phyloP scores from a whole-genome alignment of 2,329 filamentous ascomycete genomes.

The Proliferodiscus dingleyae region DNA sequence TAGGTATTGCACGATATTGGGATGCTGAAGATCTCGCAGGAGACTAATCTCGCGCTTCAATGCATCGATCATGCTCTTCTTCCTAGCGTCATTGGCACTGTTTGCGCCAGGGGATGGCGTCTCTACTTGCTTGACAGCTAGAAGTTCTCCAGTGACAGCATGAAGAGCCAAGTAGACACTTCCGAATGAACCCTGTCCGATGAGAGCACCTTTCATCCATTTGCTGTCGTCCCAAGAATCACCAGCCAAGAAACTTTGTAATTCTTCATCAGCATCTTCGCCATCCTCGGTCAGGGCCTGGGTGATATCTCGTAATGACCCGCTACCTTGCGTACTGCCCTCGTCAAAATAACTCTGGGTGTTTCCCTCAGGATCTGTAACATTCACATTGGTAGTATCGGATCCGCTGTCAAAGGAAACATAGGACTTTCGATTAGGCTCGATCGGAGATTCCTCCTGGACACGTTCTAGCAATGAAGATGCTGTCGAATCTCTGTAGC shows the following conservation, averaged over 20 bases:
- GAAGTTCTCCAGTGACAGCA: slow-evolving; percentile 91
- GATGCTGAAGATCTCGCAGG: slow-evolving; percentile 86
- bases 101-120: slow-evolving; percentile 73
- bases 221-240: slow-evolving; percentile 96
- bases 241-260: slow-evolving; percentile 83
- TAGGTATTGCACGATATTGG: slow-evolving; percentile 97
- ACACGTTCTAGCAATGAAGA: slow-evolving; percentile 86
- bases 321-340: slow-evolving; percentile 64
- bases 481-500: slow-evolving; percentile 81
- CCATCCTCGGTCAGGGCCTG: slow-evolving; percentile 85
- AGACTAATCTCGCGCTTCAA: slow-evolving; percentile 95
- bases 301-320: slow-evolving; percentile 77
- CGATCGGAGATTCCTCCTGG: slow-evolving; percentile 79
- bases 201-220: slow-evolving; percentile 98
- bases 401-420: slow-evolving; percentile 75
- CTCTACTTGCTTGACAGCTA: slow-evolving; percentile 98
- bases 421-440: slow-evolving; percentile 91
- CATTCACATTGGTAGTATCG: slow-evolving; percentile 63
- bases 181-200: slow-evolving; percentile 94
- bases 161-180: slow-evolving; percentile 93
- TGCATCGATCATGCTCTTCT: slow-evolving; percentile 97
- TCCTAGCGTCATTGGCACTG: slow-evolving; percentile 79
- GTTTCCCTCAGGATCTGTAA: slow-evolving; percentile 74
- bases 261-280: slow-evolving; percentile 83
- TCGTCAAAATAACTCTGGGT: slow-evolving; percentile 82